phyloP scores from a whole-genome alignment of 2,329 filamentous ascomycete genomes.

The Aspergillus novofumigatus region DNA sequence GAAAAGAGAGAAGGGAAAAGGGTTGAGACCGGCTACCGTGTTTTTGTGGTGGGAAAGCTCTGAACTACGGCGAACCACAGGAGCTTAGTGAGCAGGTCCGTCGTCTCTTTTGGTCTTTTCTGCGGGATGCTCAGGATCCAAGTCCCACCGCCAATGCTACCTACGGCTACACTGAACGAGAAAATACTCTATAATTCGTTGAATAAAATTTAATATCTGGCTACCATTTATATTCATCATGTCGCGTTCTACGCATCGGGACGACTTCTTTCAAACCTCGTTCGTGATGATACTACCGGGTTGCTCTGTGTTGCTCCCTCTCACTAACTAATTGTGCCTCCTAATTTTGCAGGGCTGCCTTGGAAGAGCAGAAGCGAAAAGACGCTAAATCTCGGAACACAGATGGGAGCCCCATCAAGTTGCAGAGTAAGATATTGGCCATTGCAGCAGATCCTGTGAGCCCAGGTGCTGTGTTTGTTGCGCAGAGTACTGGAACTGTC shows the following conservation, averaged over 20 bases:
- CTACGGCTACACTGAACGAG: not conserved
- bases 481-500: conserved; percentile 80
- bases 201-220: not conserved
- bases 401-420: conserved; percentile 71
- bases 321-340: conserved; percentile 15
- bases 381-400: conserved; percentile 74
- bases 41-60: conserved; percentile 28
- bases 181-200: not conserved
- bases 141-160: not conserved
- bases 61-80: conserved; percentile 29
- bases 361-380: conserved; percentile 55
- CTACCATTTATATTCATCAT: conserved; percentile 31
- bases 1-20: conserved; percentile 23
- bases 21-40: conserved; percentile 6
- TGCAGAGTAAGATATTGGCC: conserved; percentile 83
- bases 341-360: conserved; percentile 40
- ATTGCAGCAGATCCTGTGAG: conserved; percentile 64
- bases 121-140: not conserved
- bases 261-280: conserved; percentile 92
- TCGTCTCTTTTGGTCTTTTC: conserved; percentile 10
- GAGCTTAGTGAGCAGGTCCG: conserved; percentile 30
- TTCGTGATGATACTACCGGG: conserved; percentile 42
- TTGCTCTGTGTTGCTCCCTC: conserved; percentile 1
- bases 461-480: conserved; percentile 65
- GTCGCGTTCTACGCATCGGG: conserved; percentile 67